Evolutionary conservation across 1,284 basidiomycete genomes (phyloP), one percentile per base, ranked within the genome.

Genomic region (Boletellus deceptivus): DNA sequence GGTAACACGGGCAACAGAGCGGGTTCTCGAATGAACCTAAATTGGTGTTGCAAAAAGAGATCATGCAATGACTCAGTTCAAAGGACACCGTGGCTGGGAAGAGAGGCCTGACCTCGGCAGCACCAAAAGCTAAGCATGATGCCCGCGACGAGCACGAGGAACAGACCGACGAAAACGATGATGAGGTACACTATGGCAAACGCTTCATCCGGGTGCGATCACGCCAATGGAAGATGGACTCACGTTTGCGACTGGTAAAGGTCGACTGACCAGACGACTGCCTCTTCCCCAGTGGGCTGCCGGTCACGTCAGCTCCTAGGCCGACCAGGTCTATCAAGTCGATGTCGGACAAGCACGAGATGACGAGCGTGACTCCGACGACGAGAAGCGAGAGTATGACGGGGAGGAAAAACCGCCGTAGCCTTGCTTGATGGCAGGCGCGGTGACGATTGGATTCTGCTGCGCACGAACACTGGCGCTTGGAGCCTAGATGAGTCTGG

Each of bases 101-200:
- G 29, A 13, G 10, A 31, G n/a, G 29, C 63, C 39, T 52, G 55
- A 71, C 82, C 76, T 70, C 63, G 70, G 64, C 82, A 84, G 56
- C 82, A 84, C 76, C 82, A 84, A 20, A 71, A 77, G 48, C 75
- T 76, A 7, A 83, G 71, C 72, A 80, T 77, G 47, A 84, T 63
- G 0, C 54, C 80, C 1, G 76, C 65, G 7, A 80, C 61, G 9
- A 83, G 41, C 9, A 81, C 77, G 0, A 83, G 59, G 25, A 78
- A 51, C 4, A 83, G 60, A 4, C 81, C 81, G 7, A 83, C 78
- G 58, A 83, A 78, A 18, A 83, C 56, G 29, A 83, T 68, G 38
- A 83, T 80, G 33, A 83, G 71, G 57, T 83, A 83, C 9, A 77
- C 73, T 75, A 6, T 31, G 10, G 10, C 29, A 31, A 31, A 25